Evolutionary conservation across 495 filamentous ascomycete genomes (phyloP), one percentile per base, ranked within the genome.

Genomic region (Aspergillus avenaceus): DNA sequence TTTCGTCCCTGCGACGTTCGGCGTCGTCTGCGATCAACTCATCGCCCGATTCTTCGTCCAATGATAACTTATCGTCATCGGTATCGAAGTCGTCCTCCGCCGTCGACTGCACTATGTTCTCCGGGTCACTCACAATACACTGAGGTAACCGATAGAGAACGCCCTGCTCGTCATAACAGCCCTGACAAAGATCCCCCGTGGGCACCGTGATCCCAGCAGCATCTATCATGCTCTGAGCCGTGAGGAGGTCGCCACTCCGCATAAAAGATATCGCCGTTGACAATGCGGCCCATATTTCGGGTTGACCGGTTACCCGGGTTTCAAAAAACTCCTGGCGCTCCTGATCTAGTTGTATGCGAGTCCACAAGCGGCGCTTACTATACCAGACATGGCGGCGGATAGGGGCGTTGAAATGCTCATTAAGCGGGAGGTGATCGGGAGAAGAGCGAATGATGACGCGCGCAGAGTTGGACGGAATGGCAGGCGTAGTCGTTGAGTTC

Each of bases 161-260:
- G 0, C 91, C 91, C 37, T 81, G 68, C 32, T 84, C 75, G 67
- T 96, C 91, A 56, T 90, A 97, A 7, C 79, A 84, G 2, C 91
- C 90, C 32, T 85, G 76, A 13, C 79, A 79, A 8, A 90, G 60
- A 62, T 91, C 78, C 22, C 84, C 78, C 0, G 83, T 90, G 2
- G 90, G 90, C 29, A 93, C 71, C 1, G 87, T 95, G 31, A 95
- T 77, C 5, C 82, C 90, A 7, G 83, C 84, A 1, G 91, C 91
- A 64, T 84, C 81, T 6, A 96, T 63, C 38, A 80, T 84, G 31
- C 74, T 78, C 73, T 97, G 91, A 23, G 91, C 90, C 4, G 86
- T 91, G 11, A 63, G 75, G 4, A 89, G 54, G n/a, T 86, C 78
- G 8, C 64, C 69, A 2, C 59, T 55, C 66, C 82, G 84, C 54